Base-by-base conservation (phyloP, 129 eudicot species). In the Chrysanthemum makinoi region DNA sequence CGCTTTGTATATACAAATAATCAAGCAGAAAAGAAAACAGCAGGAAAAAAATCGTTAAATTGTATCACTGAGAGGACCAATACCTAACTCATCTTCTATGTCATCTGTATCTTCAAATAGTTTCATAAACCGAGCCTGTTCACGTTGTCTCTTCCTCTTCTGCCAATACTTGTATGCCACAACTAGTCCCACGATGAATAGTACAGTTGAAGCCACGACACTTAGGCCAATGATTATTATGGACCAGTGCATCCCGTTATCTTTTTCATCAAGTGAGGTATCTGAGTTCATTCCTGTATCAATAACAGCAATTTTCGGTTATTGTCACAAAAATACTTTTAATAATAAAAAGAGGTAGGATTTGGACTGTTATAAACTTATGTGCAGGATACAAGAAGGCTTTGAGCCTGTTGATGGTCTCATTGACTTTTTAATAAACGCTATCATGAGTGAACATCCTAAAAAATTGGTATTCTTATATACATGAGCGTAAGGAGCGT, bases 1-100 rank as follows among this genome's bases (percentile, higher is more conserved):
- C 52, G 58, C 72, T 69, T 62, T 56, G 24, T 77, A 77, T 71
- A 71, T 58, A 78, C 67, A 39, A 66, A 17, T 10, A 39, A 16
- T 13, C 18, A 30, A 44, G 17, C 72, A 54, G 51, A 46, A 70
- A 58, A 35, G 13, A 52, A 18, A 77, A 63, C 22, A 52, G 18
- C 13, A 48, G 30, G 53, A 51, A 54, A 54, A 57, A 35, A 75
- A 19, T 50, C 7, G 61, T 82, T 50, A 88, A 49, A 88, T 68
- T 0, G 83, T 44, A 69, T 80, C 79, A 69, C 85, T 80, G 46
- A 84, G 82, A 56, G 96, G 94, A 19, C 95, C 89, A 20, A 94
- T 79, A 30, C 96, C 96, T 56, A 94, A 81, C 67, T 90, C 97
- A 28, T 90, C 99, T 80, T 94, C 96, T 61, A 84, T 83, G 43